Conservation (phyloP, 257 asterid genomes). For the Knoxia roxburghii region DNA sequence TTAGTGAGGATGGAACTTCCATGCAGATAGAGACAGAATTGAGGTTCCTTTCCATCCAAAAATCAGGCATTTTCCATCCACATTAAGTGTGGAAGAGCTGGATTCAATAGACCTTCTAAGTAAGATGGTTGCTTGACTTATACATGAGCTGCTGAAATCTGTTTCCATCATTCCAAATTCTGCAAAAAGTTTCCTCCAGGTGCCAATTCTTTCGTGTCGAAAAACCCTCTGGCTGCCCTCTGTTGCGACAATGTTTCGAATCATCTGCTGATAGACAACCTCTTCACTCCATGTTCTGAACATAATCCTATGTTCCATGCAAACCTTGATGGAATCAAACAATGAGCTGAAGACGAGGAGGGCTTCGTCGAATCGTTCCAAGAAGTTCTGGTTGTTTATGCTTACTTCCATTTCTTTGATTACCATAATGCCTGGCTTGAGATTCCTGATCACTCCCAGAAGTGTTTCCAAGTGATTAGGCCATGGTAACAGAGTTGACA, state of each 20-base stretch:
- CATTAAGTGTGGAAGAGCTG: conserved; percentile 19
- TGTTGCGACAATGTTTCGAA: conserved; percentile 34
- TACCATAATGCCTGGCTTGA: conserved; percentile 33
- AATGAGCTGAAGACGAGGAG: conserved; percentile 31
- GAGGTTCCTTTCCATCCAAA: conserved; percentile 40
- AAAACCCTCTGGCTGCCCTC: conserved; percentile 39
- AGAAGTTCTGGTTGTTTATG: conserved; percentile 31
- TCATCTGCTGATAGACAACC: conserved; percentile 19
- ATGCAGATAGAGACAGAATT: conserved; percentile 30
- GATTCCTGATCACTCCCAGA: conserved; percentile 27
- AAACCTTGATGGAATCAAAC: conserved; percentile 34
- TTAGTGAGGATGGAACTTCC: conserved; percentile 18
- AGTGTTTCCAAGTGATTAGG: conserved; percentile 28
- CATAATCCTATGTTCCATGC: conserved; percentile 24
- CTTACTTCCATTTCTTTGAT: conserved; percentile 42
- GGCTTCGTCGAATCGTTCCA: conserved; percentile 43
- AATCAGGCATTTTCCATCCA: conserved; percentile 32
- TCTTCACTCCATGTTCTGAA: conserved; percentile 28
- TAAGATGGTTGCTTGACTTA: conserved; percentile 32
- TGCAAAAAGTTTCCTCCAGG: conserved; percentile 31
- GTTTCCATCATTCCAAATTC: conserved; percentile 26
- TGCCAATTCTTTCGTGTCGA: conserved; percentile 15
- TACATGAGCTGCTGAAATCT: conserved; percentile 28
- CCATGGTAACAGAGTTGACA: conserved; percentile 30
- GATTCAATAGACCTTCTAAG: conserved; percentile 17